Evolutionary conservation across 78 protist species (phyloP).

Genomic region (slime mould (Dictyostelium discoideum)): DNA sequence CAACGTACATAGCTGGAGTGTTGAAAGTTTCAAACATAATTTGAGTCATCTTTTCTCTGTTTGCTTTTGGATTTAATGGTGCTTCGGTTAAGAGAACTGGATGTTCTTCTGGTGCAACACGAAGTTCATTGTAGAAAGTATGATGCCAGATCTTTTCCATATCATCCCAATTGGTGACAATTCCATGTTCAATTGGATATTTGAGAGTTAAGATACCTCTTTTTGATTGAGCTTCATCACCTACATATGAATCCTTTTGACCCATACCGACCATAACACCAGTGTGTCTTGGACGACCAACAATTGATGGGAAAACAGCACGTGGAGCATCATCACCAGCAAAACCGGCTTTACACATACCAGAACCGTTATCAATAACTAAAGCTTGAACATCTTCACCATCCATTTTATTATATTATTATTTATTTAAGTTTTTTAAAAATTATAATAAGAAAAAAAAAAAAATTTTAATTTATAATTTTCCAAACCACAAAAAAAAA

Average conservation of each 20-base stretch:
- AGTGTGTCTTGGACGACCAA: conserved; percentile 91
- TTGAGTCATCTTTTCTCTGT: conserved; percentile 93
- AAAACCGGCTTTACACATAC: background rate
- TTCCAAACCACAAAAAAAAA: no score
- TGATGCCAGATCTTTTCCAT: conserved; percentile 55
- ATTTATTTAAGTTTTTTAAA: no score
- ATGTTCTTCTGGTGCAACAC: conserved; percentile 84
- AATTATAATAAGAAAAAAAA: no score
- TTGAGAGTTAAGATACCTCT: conserved; percentile 77
- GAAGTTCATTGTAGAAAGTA: conserved; percentile 50
- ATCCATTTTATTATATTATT: no score
- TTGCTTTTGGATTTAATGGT: conserved; percentile 83
- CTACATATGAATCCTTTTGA: conserved; percentile 45
- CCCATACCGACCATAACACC: conserved; percentile 94
- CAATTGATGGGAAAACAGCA: conserved; percentile 91
- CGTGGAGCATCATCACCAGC: conserved; percentile 94
- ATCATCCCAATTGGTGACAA: conserved; percentile 45
- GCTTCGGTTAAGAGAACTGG: conserved; percentile 95
- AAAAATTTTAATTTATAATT: no score
- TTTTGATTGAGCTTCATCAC: conserved; percentile 37
- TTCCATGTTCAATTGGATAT: conserved; percentile 79
- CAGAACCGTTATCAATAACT: conserved; percentile 1
- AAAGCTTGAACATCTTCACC: background rate
- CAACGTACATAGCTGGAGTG: conserved; percentile 86
- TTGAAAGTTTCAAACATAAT: conserved; percentile 96